Base-by-base conservation (phyloP, 2,329 filamentous ascomycete species). In the Colletotrichum kahawae region DNA sequence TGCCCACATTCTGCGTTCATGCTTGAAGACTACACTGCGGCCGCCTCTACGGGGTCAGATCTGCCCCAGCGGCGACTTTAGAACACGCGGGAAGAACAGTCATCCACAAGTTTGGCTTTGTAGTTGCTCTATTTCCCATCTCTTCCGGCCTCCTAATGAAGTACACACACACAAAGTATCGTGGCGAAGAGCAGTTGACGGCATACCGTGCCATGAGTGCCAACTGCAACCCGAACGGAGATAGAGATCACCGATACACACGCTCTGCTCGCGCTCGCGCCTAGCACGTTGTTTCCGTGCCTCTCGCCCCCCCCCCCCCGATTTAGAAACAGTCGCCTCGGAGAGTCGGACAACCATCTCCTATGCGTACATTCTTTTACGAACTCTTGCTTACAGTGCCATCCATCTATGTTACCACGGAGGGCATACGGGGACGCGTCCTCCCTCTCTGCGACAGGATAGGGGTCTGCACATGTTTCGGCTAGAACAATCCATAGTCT, bases 401-500 rank as follows among this genome's bases (percentile, higher is more conserved):
- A 60, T 27, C 31, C 29, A 7, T 43, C 34, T 63, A 63, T 66
- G 43, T 56, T 69, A 56, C 29, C 21, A 34, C 14, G 10, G 18
- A 48, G 16, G 66, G 57, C 34, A 67, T 31, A 24, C n/a, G 38
- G 60, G 67, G 31, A 38, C 51, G 59, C 57, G 56, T 51, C 33
- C 36, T 73, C 56, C 29, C 27, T 60, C 65, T 73, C 43, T 57
- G 66, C 57, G 56, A 67, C 68, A 48, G n/a, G 29, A 67, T 63
- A 67, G 68, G 72, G 68, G 68, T 63, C 67, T 51, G 24, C 36
- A 34, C 14, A 24, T 72, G 72, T 75, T 75, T 75, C 72, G 69
- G 69, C 72, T 67, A 67, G 72, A 33, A 75, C 68, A 72, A 62
- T 60, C 27, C 62, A 67, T 71, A 29, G 38, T 67, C 43, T 48